Conservation (phyloP, 1,284 basidiomycete species). For the Ustilago curta region DNA sequence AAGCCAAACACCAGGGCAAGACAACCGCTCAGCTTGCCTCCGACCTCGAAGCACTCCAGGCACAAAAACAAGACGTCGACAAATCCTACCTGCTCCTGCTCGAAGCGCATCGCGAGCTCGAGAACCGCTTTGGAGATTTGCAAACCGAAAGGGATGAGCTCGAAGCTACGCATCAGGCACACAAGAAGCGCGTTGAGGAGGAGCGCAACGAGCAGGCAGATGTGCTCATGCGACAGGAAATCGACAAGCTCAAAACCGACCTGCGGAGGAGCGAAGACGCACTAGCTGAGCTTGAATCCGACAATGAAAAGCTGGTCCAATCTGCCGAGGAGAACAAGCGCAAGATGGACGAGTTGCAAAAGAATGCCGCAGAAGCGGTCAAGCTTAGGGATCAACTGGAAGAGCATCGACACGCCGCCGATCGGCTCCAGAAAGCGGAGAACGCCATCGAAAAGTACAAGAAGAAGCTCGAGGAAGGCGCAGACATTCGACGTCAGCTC, state of each 20-base stretch:
- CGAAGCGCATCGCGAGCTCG: conserved; percentile 80
- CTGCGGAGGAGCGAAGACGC: conserved; percentile 59
- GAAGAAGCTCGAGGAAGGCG: conserved; percentile 94
- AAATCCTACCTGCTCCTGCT: conserved; percentile 80
- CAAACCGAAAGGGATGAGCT: conserved; percentile 51
- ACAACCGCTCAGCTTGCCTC: conserved; percentile 72
- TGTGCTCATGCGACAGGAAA: conserved; percentile 53
- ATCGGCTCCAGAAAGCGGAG: conserved; percentile 90
- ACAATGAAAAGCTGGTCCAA: conserved; percentile 53
- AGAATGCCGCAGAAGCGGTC: conserved; percentile 79
- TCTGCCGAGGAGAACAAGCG: conserved; percentile 36
- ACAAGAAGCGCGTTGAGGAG: conserved; percentile 52
- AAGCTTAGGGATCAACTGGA: conserved; percentile 92
- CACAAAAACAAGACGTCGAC: conserved; percentile 74
- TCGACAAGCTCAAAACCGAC: conserved; percentile 56
- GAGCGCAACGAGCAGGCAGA: conserved; percentile 51
- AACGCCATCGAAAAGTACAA: conserved; percentile 99
- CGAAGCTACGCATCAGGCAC: conserved; percentile 30
- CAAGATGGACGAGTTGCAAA: conserved; percentile 81
- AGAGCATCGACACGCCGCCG: conserved; percentile 82
- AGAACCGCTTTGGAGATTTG: conserved; percentile 73
- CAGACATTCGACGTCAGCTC: conserved; percentile 85
- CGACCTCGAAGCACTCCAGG: conserved; percentile 76
- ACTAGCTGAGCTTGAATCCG: conserved; percentile 57
- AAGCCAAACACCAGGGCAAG: conserved; percentile 24